Evolutionary conservation across 768 basidiomycete genomes (phyloP), one percentile per base, ranked within the genome.

Genomic region (Russula earlei): DNA sequence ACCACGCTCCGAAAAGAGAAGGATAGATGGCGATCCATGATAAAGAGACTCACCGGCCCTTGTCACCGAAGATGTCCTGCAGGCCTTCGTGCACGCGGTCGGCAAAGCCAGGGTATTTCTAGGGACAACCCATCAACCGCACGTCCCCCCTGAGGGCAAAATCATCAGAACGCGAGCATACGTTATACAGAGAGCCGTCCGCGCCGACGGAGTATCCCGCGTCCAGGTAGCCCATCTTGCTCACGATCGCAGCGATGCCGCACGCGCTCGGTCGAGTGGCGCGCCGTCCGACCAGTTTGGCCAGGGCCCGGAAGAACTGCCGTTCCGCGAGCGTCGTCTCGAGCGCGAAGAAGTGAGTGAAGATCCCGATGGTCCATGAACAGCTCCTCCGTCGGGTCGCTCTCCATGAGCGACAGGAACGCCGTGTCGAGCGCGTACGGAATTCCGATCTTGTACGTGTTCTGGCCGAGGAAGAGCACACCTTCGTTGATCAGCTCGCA

Each of bases 101-200:
- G 36, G 93, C 81, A 67, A 98, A 99, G 37, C 87, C 83, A 31
- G 96, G 96, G 71, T 98, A 98, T 90, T 97, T 96, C 92, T 97
- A 36, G 17, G n/a, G 9, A n/a, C 43, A 15, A 10, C 17, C 4
- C n/a, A 10, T 3, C 3, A 17, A 7, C 11, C 37, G 44, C 5
- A 52, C n/a, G 2, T 25, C 19, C n/a, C 24, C 31, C 42, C 14
- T 12, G 40, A 25, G 37, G 48, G 47, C 36, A 9, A 29, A 60
- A 22, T 4, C 25, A 12, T 9, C 4, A 48, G 5, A 74, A n/a
- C n/a, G n/a, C n/a, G n/a, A n/a, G n/a, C 85, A 59, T 59, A 93
- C 92, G 65, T 94, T 95, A 71, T 97, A 97, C 64, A 97, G 69
- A n/a, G 85, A 88, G 3, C 95, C 95, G 67, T 98, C 95, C 2